These are phyloP conservation scores for Fusarium sp. DNA, from an alignment of 2,329 filamentous ascomycete genomes.

Conservation along the genomic window DNA sequence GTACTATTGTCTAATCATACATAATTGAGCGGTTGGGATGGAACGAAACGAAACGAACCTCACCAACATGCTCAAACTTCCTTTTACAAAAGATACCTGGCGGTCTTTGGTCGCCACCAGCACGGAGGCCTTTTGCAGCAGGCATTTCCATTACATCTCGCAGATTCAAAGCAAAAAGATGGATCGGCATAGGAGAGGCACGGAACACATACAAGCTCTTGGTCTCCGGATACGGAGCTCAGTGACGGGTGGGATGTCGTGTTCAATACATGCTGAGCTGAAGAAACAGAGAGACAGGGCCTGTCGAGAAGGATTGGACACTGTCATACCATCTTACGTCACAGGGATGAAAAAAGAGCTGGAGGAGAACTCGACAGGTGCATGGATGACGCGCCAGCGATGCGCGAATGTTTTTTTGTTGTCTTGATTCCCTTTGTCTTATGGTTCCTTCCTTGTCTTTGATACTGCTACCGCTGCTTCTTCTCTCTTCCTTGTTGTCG, in stretches of 20 bases:
- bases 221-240: conserved; percentile 31
- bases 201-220: conserved; percentile 38
- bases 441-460: conserved; percentile 42
- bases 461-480: conserved; percentile 32
- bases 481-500: conserved; percentile 32
- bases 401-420: conserved; percentile 36
- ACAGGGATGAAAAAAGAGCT: conserved; percentile 20
- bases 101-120: conserved; percentile 30
- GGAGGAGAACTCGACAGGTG: conserved; percentile 21
- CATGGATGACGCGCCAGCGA: conserved; percentile 38
- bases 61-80: conserved; percentile 39
- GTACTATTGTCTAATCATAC: conserved; percentile 64
- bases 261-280: conserved; percentile 27
- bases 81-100: conserved; percentile 39
- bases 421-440: conserved; percentile 48
- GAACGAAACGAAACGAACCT: conserved; percentile 41
- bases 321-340: conserved; percentile 14
- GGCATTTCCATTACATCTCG: conserved; percentile 48
- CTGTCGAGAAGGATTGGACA: neutral
- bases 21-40: conserved; percentile 51
- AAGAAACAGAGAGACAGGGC: conserved; percentile 17
- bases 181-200: conserved; percentile 43
- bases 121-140: conserved; percentile 40
- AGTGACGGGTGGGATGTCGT: conserved; percentile 29
- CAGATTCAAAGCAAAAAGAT: conserved; percentile 49